Percentiles rank a stretch among this genome's conserved stretches.
These are phyloP conservation scores for Apiospora aurea DNA, from an alignment of 2,329 filamentous ascomycete genomes.

Conservation along the genomic window DNA sequence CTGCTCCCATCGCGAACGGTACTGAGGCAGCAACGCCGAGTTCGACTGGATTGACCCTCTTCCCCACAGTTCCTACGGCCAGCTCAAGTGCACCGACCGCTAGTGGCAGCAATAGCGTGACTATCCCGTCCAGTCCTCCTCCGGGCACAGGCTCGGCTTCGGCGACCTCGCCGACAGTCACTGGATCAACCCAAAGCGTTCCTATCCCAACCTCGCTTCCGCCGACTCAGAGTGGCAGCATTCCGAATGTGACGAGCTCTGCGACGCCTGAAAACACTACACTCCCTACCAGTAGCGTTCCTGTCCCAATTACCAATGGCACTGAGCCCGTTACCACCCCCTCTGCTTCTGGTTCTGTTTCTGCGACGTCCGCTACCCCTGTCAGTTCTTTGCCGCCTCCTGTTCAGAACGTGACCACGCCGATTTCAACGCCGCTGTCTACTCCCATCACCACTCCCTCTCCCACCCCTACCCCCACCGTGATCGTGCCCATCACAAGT, in stretches of 20 bases:
- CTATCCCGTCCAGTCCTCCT: not conserved
- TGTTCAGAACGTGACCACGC: not conserved
- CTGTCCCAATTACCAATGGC: constrained; percentile 5
- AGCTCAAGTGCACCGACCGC: not conserved
- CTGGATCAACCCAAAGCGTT: not conserved
- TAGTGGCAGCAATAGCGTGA: constrained; percentile 5
- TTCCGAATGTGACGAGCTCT: not conserved
- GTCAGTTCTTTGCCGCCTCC: constrained; percentile 1
- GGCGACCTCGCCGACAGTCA: not conserved
- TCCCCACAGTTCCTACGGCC: constrained; percentile 1
- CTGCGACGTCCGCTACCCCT: not conserved
- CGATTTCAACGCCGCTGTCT: not conserved
- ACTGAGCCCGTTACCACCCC: not conserved
- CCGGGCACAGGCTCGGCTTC: not conserved
- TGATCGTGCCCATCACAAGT: not conserved
- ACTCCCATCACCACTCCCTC: not conserved
- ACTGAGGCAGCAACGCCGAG: not conserved
- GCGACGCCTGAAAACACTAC: not conserved
- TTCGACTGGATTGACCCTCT: constrained; percentile 8
- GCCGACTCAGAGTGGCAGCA: not conserved
- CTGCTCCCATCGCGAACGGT: constrained; percentile 17
- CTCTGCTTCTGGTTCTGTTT: not conserved
- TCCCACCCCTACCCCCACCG: not conserved
- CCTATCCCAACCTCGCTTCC: not conserved
- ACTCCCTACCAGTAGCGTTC: not conserved